A percentile compares a stretch with the other conserved stretches of the same genome.
These are phyloP conservation scores for Gossypium sturtianum DNA, from an alignment of 345 rosid genomes.

Conservation along the genomic window DNA sequence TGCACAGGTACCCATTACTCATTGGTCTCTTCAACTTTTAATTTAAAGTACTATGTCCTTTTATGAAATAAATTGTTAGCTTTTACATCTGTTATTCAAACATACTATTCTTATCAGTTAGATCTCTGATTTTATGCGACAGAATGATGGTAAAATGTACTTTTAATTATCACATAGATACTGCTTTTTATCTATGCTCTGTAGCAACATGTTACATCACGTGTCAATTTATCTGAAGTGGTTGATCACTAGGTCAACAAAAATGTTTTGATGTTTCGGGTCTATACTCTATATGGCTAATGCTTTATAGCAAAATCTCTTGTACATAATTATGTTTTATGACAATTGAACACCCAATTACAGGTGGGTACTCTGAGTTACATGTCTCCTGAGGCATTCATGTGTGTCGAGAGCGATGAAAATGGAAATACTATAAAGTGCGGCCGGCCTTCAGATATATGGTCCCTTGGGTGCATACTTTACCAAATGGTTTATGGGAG, in stretches of 20 bases:
- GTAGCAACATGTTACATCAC: not conserved
- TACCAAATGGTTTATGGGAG: conserved; percentile 98
- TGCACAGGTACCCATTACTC: conserved; percentile 66
- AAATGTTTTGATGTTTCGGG: not conserved
- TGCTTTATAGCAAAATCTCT: not conserved
- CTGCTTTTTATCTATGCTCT: not conserved
- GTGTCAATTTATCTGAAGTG: not conserved
- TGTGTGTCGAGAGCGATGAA: conserved; percentile 91
- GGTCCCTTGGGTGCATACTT: conserved; percentile 98
- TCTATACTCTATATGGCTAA: not conserved
- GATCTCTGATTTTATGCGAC: not conserved
- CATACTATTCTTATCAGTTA: not conserved
- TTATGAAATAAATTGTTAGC: not conserved
- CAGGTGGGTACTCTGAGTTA: conserved; percentile 98
- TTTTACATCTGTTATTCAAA: not conserved
- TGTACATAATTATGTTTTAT: not conserved
- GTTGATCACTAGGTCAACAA: not conserved
- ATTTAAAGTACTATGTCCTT: not conserved
- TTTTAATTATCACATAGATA: not conserved
- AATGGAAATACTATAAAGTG: conserved; percentile 90
- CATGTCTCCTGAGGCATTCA: conserved; percentile 99
- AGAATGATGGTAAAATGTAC: not conserved
- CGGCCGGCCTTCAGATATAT: conserved; percentile 95
- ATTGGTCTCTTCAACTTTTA: not conserved
- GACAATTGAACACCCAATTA: not conserved